Evolutionary conservation across 805 yeast genomes (phyloP), one percentile per base, ranked within the genome.

Genomic region (Zygosaccharomyces lentus): DNA sequence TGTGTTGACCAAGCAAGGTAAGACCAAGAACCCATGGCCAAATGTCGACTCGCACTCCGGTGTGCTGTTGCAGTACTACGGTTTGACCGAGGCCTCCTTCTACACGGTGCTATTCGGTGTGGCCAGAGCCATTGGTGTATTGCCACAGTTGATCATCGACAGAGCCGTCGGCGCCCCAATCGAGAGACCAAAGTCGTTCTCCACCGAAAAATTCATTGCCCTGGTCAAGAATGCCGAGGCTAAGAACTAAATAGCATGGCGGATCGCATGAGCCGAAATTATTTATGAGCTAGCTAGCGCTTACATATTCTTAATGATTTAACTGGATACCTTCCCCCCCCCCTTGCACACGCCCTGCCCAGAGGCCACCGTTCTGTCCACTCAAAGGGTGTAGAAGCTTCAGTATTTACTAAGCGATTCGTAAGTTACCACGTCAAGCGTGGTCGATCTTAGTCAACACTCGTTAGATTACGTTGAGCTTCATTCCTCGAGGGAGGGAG

Each of bases 11-110:
- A 75, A 82, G 72, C 91, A 85, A 69, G 93, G 91, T 69, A 86
- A 86, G 80, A 85, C 91, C 65, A 84, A 85, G 80, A 85, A 85
- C 80, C 93, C 93, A 72, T 85, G 89, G 89, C 93, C 95, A 71
- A 85, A 85, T 66, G 95, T 85, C 55, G 95, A 85, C 72, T 83
- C 93, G 45, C 88, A 83, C 72, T 84, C 91, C 41, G 95, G 95
- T 72, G 88, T 84, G 52, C 71, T 86, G 58, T 76, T 85, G 69
- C 90, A 85, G 71, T 82, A 86, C 78, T 85, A 85, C 73, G 95
- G 95, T 59, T 72, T 85, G 64, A 82, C 84, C 46, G 88, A 85
- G 75, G 81, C 80, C 60, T 78, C 86, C 36, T 86, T 82, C 82
- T 85, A 85, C 78, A 86, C 93, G 44, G 95, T 85, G 34, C 72